Base-by-base conservation (phyloP, 345 rosid species). In the Schrenkiella parvula region DNA sequence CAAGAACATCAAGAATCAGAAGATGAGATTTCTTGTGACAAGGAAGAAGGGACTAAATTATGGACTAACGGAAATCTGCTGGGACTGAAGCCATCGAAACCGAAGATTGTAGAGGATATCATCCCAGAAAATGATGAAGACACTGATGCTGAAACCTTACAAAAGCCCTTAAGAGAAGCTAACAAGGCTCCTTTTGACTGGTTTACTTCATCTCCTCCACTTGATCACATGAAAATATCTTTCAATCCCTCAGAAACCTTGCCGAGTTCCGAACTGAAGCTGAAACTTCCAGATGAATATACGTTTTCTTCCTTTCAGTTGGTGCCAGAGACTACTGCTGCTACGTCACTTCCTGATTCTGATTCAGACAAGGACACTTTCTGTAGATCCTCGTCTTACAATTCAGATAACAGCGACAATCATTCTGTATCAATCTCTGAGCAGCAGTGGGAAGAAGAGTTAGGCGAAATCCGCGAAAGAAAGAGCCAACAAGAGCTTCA, bases 151-250 rank as follows among this genome's bases (percentile, higher is more conserved):
- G 38, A 59, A 41, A 13, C 39, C 31, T 38, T 67, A n/a, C 39
- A 47, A 68, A 64, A 66, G 38, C 51, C 77, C 54, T 69, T 60
- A 32, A 55, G 51, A 18, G 85, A 80, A 54, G 82, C 15, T 18
- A 1, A 53, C 72, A 68, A 71, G 57, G 68, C 80, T 80, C 56
- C 74, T 60, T 67, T 65, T 55, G 81, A 78, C 78, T 83, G 88
- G 55, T 80, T 81, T 59, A 83, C 89, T 34, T 83, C 89, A 77
- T 93, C 98, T 69, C 98, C 98, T 35, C 96, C 92, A 26, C 84
- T 93, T 53, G 91, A 85, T 67, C 97, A 83, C 72, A 93, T 93
- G 98, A 91, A 85, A 66, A 80, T 93, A 80, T 93, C 98, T 78
- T 93, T 89, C 88, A 89, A 76, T 37, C 89, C 89, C 44, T 59